Evolutionary conservation across 257 asterid species (phyloP), one percentile per base, ranked within the genome.

Genomic region (Buddleja alternifolia): DNA sequence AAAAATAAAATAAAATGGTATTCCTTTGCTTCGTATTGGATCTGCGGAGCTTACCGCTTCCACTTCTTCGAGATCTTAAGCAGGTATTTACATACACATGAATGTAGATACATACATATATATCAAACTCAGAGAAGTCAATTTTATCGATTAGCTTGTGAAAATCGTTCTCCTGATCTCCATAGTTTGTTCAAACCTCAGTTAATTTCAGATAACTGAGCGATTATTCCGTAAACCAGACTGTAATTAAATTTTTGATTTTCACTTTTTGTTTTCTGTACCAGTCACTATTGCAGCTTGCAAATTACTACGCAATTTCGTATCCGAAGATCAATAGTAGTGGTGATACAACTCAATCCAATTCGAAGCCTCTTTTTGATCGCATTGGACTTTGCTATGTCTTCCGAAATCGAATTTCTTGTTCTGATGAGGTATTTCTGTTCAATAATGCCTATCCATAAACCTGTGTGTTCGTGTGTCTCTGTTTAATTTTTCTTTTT

Each of bases 261-360:
- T 63, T 29, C 59, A 20, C 45, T 63, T 74, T 12, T 15, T 53
- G 68, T 64, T 72, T 46, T 36, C 50, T 25, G 57, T 29, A 51
- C 62, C 81, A 93, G 97, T 82, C 97, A 25, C 19, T 90, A 59
- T 66, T 90, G 82, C 96, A 88, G 90, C 95, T 93, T 34, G 97
- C 96, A 51, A 93, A 90, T 74, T 88, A 76, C 83, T 84, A 86
- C 46, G 89, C 97, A 7, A 75, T 81, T 61, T 84, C 86, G 50
- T 36, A 77, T 66, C 81, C 79, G 23, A 75, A 58, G 70, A 37
- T 20, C 63, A 39, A 60, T 63, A 48, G 52, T 37, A 46, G 74
- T 24, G 55, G 8, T 19, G 65, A 68, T 57, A 77, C 65, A 78
- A 20, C 58, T 57, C 76, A 57, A 76, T 75, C 83, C 73, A 77